Evolutionary conservation across 495 filamentous ascomycete genomes (phyloP), one percentile per base, ranked within the genome.

Genomic region (Talaromyces trachyspermus): DNA sequence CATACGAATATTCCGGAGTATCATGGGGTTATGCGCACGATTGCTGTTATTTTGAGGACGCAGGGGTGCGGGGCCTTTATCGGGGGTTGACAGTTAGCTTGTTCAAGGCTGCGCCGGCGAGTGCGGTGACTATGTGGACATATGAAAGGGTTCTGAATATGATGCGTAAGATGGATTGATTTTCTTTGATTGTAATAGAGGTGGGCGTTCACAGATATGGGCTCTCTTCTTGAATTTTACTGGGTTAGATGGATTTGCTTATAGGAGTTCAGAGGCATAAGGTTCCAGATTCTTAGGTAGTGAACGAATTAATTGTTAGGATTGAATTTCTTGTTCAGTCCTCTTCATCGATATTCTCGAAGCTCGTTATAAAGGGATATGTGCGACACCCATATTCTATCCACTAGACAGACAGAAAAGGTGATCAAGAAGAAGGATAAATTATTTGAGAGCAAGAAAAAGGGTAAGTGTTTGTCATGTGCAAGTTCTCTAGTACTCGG

Each of bases 41-140:
- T 92, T 36, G 58, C 58, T 38, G 60, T 70, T 53, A 95, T 96
- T 46, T 52, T 92, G 40, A 61, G 55, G 52, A 72, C 60, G 11
- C 92, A 99, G 89, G 92, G 2, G 56, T 75, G 12, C 74, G 86
- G 46, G 94, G 92, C 0, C 56, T 99, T 49, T 99, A 97, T 63
- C 72, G 89, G 38, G 92, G 92, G 2, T 63, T 99, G 50, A 83
- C 83, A 3, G 88, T 97, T 2, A 89, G 88, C 55, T 61, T 99
- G 65, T 52, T 96, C 49, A 99, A 99, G 71, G 89, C 92, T 12
- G 94, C 91, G 23, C 92, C 92, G 38, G 83, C 94, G 17, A 95
- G 88, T 64, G 94, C 92, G 2, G 80, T 95, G 15, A 99, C 92
- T 0, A 92, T 99, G 86, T 99, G 94, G 92, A 96, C 91, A 1